Evolutionary conservation across 768 basidiomycete species (phyloP).

Genomic region (Tricholoma sp.): DNA sequence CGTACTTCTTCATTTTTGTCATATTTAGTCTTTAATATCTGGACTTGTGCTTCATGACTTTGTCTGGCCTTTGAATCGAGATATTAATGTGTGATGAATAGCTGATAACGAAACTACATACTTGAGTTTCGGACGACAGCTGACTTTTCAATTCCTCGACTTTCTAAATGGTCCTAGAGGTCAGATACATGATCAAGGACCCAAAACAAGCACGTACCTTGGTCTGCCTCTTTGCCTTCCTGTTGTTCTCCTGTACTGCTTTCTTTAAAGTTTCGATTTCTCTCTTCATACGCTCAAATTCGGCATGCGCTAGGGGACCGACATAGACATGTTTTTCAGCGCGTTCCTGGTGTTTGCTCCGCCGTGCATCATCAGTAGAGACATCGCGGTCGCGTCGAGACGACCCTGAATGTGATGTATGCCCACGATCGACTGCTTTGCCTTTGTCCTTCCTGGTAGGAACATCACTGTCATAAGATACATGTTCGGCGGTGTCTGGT

Average conservation of each 20-base stretch:
- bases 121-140: conserved; percentile 31
- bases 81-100: neutral
- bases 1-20: conserved; percentile 55
- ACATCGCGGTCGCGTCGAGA: conserved; percentile 9
- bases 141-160: conserved; percentile 50
- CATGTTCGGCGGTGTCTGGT: neutral
- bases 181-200: conserved; percentile 4
- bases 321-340: conserved; percentile 15
- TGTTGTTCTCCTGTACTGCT: conserved; percentile 42
- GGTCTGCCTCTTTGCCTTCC: conserved; percentile 45
- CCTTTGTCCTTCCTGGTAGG: conserved; percentile 10
- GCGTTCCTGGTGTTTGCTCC: conserved; percentile 10
- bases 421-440: conserved; percentile 12
- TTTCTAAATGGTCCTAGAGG: conserved; percentile 27
- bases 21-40: conserved; percentile 39
- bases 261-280: conserved; percentile 56
- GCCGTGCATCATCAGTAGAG: conserved; percentile 5
- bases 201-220: conserved; percentile 32
- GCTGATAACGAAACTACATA: conserved; percentile 14
- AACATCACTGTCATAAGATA: neutral
- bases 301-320: conserved; percentile 38
- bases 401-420: neutral
- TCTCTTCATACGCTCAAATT: conserved; percentile 49
- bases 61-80: conserved; percentile 30
- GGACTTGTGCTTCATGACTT: conserved; percentile 40